phyloP scores from a whole-genome alignment of 257 asterid genomes.

The Knoxia roxburghii region DNA sequence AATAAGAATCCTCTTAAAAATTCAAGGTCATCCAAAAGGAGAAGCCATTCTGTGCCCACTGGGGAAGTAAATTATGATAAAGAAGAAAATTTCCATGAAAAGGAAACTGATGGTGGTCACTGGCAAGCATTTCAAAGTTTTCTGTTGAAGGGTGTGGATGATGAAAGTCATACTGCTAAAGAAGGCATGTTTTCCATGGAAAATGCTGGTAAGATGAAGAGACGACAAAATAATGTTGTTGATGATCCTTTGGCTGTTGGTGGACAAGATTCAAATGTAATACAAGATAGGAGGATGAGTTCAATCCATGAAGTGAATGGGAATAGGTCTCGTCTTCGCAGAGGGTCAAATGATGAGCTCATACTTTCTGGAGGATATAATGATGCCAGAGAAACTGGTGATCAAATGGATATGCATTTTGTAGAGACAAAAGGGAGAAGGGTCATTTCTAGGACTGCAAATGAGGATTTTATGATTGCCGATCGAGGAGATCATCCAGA shows the following conservation, averaged over 20 bases:
- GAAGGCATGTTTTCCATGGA: constrained; percentile 52
- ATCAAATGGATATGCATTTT: constrained; percentile 41
- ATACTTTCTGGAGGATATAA: constrained; percentile 37
- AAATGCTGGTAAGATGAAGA: constrained; percentile 42
- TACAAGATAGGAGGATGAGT: constrained; percentile 38
- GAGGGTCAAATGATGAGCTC: constrained; percentile 46
- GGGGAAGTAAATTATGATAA: constrained; percentile 29
- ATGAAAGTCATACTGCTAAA: constrained; percentile 40
- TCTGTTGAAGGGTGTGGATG: constrained; percentile 59
- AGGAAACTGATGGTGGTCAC: constrained; percentile 52
- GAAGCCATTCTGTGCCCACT: constrained; percentile 32
- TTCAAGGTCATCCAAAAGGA: constrained; percentile 40
- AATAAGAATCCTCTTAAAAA: constrained; percentile 25
- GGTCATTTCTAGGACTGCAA: constrained; percentile 35
- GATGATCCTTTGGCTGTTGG: constrained; percentile 52
- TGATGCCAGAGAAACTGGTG: constrained; percentile 30
- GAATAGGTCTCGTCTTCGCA: constrained; percentile 29
- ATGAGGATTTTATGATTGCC: constrained; percentile 58
- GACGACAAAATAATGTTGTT: constrained; percentile 31
- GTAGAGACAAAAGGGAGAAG: constrained; percentile 54
- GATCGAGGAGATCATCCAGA: constrained; percentile 36
- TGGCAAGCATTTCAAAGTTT: constrained; percentile 94
- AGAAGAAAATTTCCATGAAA: constrained; percentile 36
- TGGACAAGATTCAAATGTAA: constrained; percentile 34
- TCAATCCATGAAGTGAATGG: constrained; percentile 30